phyloP scores from a whole-genome alignment of 192 early-diverging fungal genomes.

The Globomyces pollinis-pini region DNA sequence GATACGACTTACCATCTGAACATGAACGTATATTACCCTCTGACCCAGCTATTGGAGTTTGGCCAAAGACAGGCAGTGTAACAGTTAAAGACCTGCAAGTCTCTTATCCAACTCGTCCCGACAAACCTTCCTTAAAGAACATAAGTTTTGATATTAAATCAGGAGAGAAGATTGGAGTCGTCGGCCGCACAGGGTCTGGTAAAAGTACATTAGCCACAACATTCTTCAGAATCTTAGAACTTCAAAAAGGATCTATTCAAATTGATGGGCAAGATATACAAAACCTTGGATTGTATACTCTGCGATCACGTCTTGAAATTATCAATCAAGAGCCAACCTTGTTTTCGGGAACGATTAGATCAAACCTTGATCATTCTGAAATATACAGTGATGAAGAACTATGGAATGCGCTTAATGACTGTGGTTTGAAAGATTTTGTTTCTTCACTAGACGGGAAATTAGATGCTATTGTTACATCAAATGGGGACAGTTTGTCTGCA shows the following conservation, averaged over 20 bases:
- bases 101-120: conserved; percentile 43
- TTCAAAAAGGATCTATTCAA: conserved; percentile 27
- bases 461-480: conserved; percentile 24
- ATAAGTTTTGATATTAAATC: conserved; percentile 18
- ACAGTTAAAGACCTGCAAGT: conserved; percentile 10
- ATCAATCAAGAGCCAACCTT: conserved; percentile 50
- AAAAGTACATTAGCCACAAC: conserved; percentile 60
- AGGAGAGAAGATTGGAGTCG: conserved; percentile 55
- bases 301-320: conserved; percentile 35
- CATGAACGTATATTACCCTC: background rate
- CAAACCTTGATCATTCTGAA: conserved; percentile 66
- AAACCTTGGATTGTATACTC: conserved; percentile 29
- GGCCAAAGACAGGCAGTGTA: conserved; percentile 10
- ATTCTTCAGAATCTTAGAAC: conserved; percentile 64
- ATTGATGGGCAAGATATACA: conserved; percentile 31
- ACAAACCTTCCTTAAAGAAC: conserved; percentile 14
- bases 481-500: conserved; percentile 20
- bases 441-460: conserved; percentile 7
- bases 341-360: conserved; percentile 52
- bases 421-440: conserved; percentile 8
- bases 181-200: conserved; percentile 63
- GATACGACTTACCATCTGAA: background rate
- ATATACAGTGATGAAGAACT: conserved; percentile 56
- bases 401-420: conserved; percentile 41
- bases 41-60: background rate